Base-by-base conservation (phyloP, 1,139 yeast species). In the Debaryomyces coudertii region DNA sequence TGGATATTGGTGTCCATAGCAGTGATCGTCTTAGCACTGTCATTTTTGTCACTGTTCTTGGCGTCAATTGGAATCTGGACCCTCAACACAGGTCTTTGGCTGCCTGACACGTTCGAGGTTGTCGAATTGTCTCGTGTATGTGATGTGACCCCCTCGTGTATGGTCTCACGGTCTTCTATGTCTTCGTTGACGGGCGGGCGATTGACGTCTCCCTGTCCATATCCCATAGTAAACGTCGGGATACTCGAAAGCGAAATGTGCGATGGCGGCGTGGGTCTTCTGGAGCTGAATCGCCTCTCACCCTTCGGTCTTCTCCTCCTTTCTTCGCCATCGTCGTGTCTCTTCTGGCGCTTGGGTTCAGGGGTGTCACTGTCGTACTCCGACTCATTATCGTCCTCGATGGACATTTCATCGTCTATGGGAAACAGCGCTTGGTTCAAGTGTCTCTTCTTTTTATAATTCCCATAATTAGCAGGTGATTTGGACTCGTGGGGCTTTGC, bases 401-500 rank as follows among this genome's bases (percentile, higher is more conserved):
- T 57, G 15, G 54, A 46, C 28, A 56, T 53, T 18, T 58, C 61
- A 29, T 58, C 61, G 14, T 52, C 56, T 16, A 48, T 53, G 52
- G 43, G 40, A 47, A 51, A 31, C 45, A 55, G 25, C 45, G 42
- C 24, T 25, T 54, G 56, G 30, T 50, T 47, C 33, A 59, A 63
- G 50, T 53, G 60, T 54, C 53, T 61, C 47, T 68, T 71, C 60
- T 70, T 71, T 52, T 62, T 64, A 57, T 71, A 72, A 49, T 66
- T 66, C 8, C 84, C 84, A 54, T 79, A 82, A 54, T 82, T 83
- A 7, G 73, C 76, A 0, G 89, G 90, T 7, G 77, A 73, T 59
- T 83, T 85, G 12, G 72, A 68, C 56, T 84, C 89, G 53, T 83
- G 85, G 4, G 76, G 68, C 38, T 66, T 63, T 40, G 56, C 47